Evolutionary conservation across 2,329 filamentous ascomycete species (phyloP).

Genomic region (Sclerotinia trifoliorum): DNA sequence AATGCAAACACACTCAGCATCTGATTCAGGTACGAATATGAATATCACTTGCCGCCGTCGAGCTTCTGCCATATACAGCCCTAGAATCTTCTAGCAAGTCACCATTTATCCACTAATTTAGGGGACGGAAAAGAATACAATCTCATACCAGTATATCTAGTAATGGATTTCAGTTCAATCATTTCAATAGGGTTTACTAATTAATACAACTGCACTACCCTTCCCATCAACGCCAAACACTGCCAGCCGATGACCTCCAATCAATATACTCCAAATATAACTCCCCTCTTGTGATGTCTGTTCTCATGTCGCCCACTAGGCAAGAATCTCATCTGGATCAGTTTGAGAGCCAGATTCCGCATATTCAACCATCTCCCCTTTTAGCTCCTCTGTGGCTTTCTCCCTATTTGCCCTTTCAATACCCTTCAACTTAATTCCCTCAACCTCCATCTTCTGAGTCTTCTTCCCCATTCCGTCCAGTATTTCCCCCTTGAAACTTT

Average conservation of each 20-base stretch:
- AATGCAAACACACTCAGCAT: no score
- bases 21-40: no score
- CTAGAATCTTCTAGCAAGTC: not conserved
- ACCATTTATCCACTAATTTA: not conserved
- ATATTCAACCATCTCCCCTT: conserved; percentile 1
- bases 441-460: not conserved
- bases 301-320: not conserved
- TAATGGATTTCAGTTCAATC: not conserved
- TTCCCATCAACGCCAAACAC: not conserved
- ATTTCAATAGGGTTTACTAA: not conserved
- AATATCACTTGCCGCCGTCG: not conserved
- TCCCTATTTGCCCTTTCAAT: conserved; percentile 2
- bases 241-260: not conserved
- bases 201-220: not conserved
- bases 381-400: not conserved
- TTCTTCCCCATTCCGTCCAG: not conserved
- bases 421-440: conserved; percentile 7
- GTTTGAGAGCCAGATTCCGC: conserved; percentile 10
- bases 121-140: not conserved
- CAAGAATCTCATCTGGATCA: not conserved
- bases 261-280: not conserved
- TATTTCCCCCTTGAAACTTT: not conserved
- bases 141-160: not conserved
- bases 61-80: not conserved
- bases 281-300: not conserved